phyloP scores from a whole-genome alignment of 306 rosid species.

The Malus orientalis region DNA sequence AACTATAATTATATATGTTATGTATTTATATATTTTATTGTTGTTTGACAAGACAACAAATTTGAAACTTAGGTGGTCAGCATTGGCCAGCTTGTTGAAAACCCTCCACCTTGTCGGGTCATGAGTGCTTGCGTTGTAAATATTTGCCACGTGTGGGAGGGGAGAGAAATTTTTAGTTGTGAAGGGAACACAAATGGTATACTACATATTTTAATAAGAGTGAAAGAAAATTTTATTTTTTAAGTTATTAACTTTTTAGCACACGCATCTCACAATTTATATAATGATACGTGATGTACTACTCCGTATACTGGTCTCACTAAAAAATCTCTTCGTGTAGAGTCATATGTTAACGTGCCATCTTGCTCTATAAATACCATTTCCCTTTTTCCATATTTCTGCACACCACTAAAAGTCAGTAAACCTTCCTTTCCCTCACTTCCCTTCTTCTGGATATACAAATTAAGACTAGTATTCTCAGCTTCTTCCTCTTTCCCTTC shows the following conservation, averaged over 20 bases:
- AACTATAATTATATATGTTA: no score
- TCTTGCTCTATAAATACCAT: background rate
- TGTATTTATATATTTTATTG: background rate
- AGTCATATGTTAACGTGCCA: background rate
- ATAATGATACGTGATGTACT: no score
- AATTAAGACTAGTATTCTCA: background rate
- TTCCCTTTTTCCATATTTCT: background rate
- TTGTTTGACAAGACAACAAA: background rate
- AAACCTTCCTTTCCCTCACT: background rate
- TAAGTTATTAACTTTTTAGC: no score
- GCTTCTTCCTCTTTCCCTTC: background rate
- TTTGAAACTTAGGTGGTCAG: background rate
- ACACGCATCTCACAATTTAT: fast-evolving
- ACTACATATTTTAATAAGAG: no score
- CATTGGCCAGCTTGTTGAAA: background rate
- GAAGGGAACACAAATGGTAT: no score
- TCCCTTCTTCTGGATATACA: background rate
- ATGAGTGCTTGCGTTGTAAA: no score
- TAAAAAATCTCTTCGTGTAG: no score
- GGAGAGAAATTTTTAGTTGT: no score
- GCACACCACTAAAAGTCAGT: background rate
- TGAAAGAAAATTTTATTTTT: no score
- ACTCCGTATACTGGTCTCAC: fast-evolving
- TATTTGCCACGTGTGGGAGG: no score
- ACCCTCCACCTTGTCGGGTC: background rate